A percentile compares a stretch with the other conserved stretches of the same genome.
These are phyloP conservation scores for Barnettozyma sucrosica DNA, from an alignment of 805 yeast species.

Conservation along the genomic window DNA sequence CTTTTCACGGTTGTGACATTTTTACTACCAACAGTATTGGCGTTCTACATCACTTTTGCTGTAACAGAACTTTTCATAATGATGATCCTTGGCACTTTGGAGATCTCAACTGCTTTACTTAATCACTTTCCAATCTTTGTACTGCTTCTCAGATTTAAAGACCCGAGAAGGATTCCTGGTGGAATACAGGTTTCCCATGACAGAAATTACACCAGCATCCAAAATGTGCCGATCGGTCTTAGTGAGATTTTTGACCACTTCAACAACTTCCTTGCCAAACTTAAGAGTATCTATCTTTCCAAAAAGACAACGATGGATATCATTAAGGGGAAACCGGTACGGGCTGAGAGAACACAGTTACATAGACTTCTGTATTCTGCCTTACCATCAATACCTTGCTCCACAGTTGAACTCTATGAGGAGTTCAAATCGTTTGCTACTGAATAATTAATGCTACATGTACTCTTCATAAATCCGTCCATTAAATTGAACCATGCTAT, in stretches of 20 bases:
- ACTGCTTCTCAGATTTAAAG: conserved; percentile 69
- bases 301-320: conserved; percentile 34
- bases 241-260: conserved; percentile 44
- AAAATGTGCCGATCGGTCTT: conserved; percentile 41
- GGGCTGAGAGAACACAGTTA: conserved; percentile 41
- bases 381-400: conserved; percentile 34
- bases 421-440: conserved; percentile 4
- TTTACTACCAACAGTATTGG: conserved; percentile 79
- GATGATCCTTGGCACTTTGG: conserved; percentile 43
- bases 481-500: conserved; percentile 6
- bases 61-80: conserved; percentile 48
- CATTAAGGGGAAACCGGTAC: conserved; percentile 38
- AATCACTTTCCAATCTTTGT: conserved; percentile 89
- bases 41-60: conserved; percentile 76
- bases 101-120: conserved; percentile 53
- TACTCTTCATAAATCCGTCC: background rate
- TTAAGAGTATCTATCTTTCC: conserved; percentile 40
- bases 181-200: conserved; percentile 36
- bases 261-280: conserved; percentile 33
- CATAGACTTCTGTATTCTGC: conserved; percentile 48
- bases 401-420: conserved; percentile 3
- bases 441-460: background rate
- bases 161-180: conserved; percentile 63
- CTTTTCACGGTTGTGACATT: conserved; percentile 75
- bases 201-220: conserved; percentile 26